phyloP scores from a whole-genome alignment of 441 rosid genomes.

The Populus hybrid region DNA sequence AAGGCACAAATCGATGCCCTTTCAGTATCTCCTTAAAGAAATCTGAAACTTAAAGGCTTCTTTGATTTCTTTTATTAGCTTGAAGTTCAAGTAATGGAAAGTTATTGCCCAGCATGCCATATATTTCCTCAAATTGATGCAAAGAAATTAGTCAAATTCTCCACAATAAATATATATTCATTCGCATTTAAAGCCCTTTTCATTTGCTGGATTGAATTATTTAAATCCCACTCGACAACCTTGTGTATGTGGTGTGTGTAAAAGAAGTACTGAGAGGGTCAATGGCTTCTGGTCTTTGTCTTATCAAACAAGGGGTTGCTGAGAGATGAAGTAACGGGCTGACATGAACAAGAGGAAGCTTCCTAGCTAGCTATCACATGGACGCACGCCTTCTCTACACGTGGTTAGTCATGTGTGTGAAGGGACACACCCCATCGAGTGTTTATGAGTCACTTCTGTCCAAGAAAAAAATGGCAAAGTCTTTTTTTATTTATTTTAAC shows the following conservation, averaged over 20 bases:
- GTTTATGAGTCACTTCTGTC: not conserved
- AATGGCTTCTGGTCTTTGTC: too few species aligned
- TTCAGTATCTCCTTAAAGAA: too few species aligned
- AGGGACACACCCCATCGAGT: conserved; percentile 1
- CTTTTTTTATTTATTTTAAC: too few species aligned
- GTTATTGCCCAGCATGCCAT: too few species aligned
- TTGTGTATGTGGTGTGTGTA: not conserved
- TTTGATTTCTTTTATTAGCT: too few species aligned
- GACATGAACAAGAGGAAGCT: conserved; percentile 20
- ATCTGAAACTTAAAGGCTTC: too few species aligned
- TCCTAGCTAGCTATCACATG: conserved; percentile 15
- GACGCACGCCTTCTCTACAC: not conserved
- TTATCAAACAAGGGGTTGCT: not conserved
- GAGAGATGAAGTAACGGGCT: not conserved
- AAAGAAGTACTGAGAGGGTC: not conserved
- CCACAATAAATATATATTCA: not conserved
- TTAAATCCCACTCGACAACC: not conserved
- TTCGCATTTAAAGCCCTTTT: not conserved
- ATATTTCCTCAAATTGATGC: too few species aligned
- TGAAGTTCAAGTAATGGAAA: too few species aligned
- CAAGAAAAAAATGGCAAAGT: not conserved
- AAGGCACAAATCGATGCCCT: not conserved
- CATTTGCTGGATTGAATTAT: not conserved
- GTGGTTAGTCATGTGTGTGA: not conserved
- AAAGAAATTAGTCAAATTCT: too few species aligned